Conservation (phyloP, 208 protist species). For the Acanthamoeba castellanii region DNA sequence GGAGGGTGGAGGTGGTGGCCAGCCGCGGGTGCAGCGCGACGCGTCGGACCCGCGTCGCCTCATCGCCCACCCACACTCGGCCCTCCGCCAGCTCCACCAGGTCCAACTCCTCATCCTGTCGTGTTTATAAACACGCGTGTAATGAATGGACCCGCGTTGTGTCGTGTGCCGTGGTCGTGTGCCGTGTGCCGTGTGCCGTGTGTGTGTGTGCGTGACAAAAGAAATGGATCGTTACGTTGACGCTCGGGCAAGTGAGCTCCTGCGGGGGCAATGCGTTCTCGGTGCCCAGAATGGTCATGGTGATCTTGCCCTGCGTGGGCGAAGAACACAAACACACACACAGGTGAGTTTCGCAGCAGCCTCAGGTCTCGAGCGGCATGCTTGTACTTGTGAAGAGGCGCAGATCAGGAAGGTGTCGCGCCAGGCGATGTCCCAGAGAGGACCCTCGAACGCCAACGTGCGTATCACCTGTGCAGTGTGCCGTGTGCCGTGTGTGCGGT, state of each 20-base stretch:
- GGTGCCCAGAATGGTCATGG: neutral
- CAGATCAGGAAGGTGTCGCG: conserved; percentile 37
- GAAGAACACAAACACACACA: neutral
- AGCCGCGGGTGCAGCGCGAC: neutral
- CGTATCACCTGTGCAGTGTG: neutral
- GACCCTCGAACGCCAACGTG: neutral
- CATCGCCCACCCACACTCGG: conserved; percentile 23
- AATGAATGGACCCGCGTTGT: too few species aligned
- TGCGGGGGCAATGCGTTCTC: conserved; percentile 37
- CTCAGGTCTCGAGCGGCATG: neutral
- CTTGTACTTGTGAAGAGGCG: neutral
- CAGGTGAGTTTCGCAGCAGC: neutral
- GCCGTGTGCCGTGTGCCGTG: too few species aligned
- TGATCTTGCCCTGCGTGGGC: neutral
- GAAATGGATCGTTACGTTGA: neutral
- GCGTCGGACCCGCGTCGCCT: neutral
- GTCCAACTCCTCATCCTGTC: neutral
- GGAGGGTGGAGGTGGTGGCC: neutral
- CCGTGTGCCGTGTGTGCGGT: too few species aligned
- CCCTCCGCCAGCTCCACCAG: neutral
- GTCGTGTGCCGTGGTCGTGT: neutral
- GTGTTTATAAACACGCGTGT: neutral
- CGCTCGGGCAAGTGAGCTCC: neutral
- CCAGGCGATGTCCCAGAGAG: conserved; percentile 5
- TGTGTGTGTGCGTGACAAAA: neutral